These are phyloP conservation scores for Cerrena zonata DNA, from an alignment of 1,284 basidiomycete species.

Conservation along the genomic window DNA sequence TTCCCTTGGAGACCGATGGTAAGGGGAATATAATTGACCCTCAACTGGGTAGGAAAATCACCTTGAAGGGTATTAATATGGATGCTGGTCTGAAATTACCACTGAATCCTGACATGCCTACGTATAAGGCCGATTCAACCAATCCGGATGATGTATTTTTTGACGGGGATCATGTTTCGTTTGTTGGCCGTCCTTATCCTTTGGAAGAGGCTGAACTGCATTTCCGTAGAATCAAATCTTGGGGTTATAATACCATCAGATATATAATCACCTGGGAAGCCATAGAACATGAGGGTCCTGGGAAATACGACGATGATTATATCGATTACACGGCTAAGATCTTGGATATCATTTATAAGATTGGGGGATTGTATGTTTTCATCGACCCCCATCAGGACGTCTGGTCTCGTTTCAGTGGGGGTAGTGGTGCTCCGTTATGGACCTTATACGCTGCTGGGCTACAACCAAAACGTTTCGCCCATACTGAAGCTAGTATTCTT, in stretches of 20 bases:
- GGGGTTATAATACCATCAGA: slow-evolving; percentile 52
- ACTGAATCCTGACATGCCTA: no score
- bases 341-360: no score
- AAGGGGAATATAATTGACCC: no score
- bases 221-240: slow-evolving; percentile 69
- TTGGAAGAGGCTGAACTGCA: no score
- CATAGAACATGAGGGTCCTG: slow-evolving; percentile 83
- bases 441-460: slow-evolving; percentile 78
- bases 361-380: slow-evolving; percentile 80
- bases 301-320: slow-evolving; percentile 79
- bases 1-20: no score
- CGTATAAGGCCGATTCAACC: no score
- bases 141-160: no score
- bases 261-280: slow-evolving; percentile 96
- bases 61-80: no score
- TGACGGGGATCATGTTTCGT: no score
- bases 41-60: no score
- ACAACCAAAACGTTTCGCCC: slow-evolving; percentile 68
- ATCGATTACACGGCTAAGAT: slow-evolving; percentile 77
- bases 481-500: slow-evolving; percentile 79
- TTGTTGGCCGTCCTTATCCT: no score
- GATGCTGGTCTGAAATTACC: no score
- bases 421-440: slow-evolving; percentile 90
- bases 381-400: slow-evolving; percentile 86
- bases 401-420: slow-evolving; percentile 92